Base-by-base conservation (phyloP, 495 filamentous ascomycete genomes). In the Annulohypoxylon moriforme region DNA sequence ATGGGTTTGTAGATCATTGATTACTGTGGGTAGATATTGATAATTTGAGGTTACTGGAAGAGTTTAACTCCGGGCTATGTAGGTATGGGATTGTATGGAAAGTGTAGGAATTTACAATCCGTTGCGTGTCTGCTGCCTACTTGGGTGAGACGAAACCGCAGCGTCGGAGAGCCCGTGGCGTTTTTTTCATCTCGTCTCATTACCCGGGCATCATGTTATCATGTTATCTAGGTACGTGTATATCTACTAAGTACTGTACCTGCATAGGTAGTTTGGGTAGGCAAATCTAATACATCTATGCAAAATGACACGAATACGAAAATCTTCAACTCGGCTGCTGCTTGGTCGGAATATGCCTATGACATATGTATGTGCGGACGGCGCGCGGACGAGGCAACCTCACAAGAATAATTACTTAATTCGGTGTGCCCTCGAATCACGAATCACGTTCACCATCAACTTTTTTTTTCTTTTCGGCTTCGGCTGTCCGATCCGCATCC, bases 331-430 rank as follows among this genome's bases (percentile, higher is more conserved):
- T 2, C 14, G 46, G 8, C 46, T 27, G n/a, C 20, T 40, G 36
- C 36, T n/a, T n/a, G 36, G 14, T 14, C 33, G 33, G 33, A 10
- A 8, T 8, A 36, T 36, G 33, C 13, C 9, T 10, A 4, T 3
- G 24, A 31, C 27, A 27, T 5, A 42, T 20, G n/a, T n/a, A n/a
- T n/a, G n/a, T n/a, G 1, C 13, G 8, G 8, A n/a, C 40, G 56
- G 13, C 56, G 40, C 56, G 56, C 34, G 36, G 56, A 44, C 33
- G 56, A 40, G 34, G 22, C 11, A 27, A 10, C 44, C 31, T 36
- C 59, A 50, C 59, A 50, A 50, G 59, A 62, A 29, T 36, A 24
- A 49, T 50, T 62, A 50, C 59, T 46, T 31, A 50, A 42, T 47
- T 62, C 42, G 58, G 42, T 6, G 42, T 13, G 11, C 5, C 56